Conservation (phyloP, 768 basidiomycete genomes). For the Paxillus involutus region DNA sequence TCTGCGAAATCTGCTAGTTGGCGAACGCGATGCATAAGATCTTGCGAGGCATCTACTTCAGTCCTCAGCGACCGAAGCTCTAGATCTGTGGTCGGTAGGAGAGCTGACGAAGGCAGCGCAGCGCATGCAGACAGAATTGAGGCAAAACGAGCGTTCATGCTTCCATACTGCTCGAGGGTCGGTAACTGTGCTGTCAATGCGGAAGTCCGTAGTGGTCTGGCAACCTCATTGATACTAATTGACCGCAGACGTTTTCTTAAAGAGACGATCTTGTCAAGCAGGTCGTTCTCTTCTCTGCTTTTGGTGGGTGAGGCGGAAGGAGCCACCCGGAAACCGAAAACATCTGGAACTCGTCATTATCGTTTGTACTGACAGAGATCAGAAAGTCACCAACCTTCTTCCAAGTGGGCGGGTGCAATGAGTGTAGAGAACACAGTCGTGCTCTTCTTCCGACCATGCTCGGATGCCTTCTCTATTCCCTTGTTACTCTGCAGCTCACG, state of each 20-base stretch:
- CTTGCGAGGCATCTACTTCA: slow-evolving; percentile 55
- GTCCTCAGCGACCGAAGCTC: slow-evolving; percentile 60
- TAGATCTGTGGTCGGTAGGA: slow-evolving; percentile 44
- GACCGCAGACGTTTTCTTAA: slow-evolving; percentile 62
- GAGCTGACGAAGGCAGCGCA: slow-evolving; percentile 43
- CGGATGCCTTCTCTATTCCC: neutral
- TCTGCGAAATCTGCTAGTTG: slow-evolving; percentile 55
- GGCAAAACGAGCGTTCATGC: slow-evolving; percentile 47
- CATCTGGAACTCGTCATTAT: slow-evolving; percentile 41
- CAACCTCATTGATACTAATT: slow-evolving; percentile 56
- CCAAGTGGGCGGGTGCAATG: neutral
- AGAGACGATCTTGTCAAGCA: slow-evolving; percentile 49
- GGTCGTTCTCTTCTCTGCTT: slow-evolving; percentile 40
- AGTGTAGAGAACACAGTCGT: neutral
- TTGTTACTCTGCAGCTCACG: neutral
- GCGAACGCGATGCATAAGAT: slow-evolving; percentile 50
- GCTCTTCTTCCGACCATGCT: slow-evolving; percentile 1
- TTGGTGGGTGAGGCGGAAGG: slow-evolving; percentile 34
- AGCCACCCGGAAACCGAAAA: slow-evolving; percentile 50
- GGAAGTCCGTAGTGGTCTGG: slow-evolving; percentile 39
- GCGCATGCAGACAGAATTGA: slow-evolving; percentile 45
- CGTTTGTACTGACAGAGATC: neutral
- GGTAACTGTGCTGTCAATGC: slow-evolving; percentile 48
- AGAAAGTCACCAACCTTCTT: slow-evolving; percentile 25
- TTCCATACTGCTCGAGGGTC: slow-evolving; percentile 43